These are phyloP conservation scores for Globisporangium okanoganense DNA, from an alignment of 352 stramenopile species.

Conservation along the genomic window DNA sequence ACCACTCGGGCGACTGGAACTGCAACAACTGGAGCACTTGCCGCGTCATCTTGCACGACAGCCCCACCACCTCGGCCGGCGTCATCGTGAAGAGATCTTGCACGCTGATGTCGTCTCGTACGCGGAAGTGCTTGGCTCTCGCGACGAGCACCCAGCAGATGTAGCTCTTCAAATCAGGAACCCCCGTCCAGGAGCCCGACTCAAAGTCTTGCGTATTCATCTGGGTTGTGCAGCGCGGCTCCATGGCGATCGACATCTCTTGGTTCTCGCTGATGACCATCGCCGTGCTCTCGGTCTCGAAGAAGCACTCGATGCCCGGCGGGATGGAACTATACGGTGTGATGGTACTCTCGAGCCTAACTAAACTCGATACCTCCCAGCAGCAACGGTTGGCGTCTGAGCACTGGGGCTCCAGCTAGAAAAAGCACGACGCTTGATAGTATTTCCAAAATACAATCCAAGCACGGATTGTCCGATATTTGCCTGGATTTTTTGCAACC, in stretches of 20 bases:
- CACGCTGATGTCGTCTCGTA: conserved; percentile 23
- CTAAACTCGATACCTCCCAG: no score
- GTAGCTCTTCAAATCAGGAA: conserved; percentile 40
- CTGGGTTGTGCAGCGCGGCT: conserved; percentile 35
- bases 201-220: conserved; percentile 25
- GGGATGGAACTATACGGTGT: no score
- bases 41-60: conserved; percentile 45
- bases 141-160: conserved; percentile 63
- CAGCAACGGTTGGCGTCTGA: no score
- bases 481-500: no score
- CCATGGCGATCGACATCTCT: conserved; percentile 55
- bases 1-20: conserved; percentile 39
- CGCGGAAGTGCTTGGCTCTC: conserved; percentile 41
- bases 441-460: no score
- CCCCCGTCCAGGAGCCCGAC: conserved; percentile 11
- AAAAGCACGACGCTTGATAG: no score
- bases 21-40: conserved; percentile 41
- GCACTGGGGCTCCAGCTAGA: no score
- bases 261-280: conserved; percentile 45
- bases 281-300: conserved; percentile 43
- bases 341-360: no score
- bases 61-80: conserved; percentile 34
- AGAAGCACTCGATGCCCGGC: conserved; percentile 43
- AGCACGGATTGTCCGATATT: no score
- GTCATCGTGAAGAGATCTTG: conserved; percentile 49